phyloP scores from a whole-genome alignment of 2,329 filamentous ascomycete genomes.

The Pseudogymnoascus sp. region DNA sequence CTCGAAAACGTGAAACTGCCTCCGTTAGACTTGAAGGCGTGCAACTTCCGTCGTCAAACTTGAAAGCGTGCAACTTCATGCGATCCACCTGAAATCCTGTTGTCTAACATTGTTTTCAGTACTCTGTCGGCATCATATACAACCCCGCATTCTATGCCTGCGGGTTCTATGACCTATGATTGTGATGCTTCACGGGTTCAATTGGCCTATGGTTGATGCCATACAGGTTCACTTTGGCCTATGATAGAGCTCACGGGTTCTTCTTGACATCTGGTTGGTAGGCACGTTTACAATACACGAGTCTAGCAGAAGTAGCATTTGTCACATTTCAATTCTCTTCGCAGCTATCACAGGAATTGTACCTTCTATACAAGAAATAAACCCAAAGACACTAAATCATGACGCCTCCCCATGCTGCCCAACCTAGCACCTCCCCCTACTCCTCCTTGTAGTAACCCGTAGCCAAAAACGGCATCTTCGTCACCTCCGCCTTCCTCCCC shows the following conservation, averaged over 20 bases:
- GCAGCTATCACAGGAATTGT: neutral
- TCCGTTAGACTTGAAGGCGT: too few relatives aligned
- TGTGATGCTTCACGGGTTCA: neutral
- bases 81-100: neutral
- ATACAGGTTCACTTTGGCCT: neutral
- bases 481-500: constrained; percentile 54
- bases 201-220: neutral
- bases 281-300: neutral
- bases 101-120: neutral
- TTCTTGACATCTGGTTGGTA: neutral
- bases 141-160: neutral
- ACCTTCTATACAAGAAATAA: constrained; percentile 1
- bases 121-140: neutral
- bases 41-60: too few relatives aligned
- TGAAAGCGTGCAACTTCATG: too few relatives aligned
- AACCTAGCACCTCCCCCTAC: neutral
- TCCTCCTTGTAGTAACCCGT: constrained; percentile 47
- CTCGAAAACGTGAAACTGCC: too few relatives aligned
- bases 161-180: neutral
- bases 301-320: neutral
- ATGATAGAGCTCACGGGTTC: too few relatives aligned
- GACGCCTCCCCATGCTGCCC: constrained; percentile 8
- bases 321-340: neutral
- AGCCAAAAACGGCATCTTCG: constrained; percentile 64
- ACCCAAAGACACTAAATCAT: constrained; percentile 2